phyloP scores from a whole-genome alignment of 73 alveolate species.

The Symbiodinium natans region DNA sequence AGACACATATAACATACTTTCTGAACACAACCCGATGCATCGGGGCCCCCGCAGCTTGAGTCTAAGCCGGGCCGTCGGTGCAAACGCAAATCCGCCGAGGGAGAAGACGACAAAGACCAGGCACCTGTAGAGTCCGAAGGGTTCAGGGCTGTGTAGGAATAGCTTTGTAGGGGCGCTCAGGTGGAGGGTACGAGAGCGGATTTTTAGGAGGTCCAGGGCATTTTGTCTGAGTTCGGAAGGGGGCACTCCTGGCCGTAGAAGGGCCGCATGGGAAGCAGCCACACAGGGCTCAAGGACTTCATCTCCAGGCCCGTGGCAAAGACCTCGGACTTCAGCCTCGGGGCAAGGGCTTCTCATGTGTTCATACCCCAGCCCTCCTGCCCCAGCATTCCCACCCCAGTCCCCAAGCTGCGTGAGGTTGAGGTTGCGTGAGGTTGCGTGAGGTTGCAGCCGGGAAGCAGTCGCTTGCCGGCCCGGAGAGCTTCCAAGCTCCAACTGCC shows the following conservation, averaged over 20 bases:
- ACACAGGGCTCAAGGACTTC: slow-evolving; percentile 5
- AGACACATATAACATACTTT: too few relatives aligned
- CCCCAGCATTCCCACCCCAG: background rate
- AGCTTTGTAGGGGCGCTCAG: too few relatives aligned
- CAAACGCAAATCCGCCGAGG: slow-evolving; percentile 13
- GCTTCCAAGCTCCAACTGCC: background rate
- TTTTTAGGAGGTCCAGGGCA: too few relatives aligned
- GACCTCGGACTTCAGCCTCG: slow-evolving; percentile 20
- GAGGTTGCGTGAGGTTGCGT: too few relatives aligned
- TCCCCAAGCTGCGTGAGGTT: background rate
- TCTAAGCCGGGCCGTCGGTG: slow-evolving; percentile 33
- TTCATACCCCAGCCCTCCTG: background rate
- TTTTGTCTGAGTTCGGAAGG: too few relatives aligned
- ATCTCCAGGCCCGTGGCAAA: background rate
- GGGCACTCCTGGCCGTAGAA: background rate
- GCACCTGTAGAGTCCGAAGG: slow-evolving; percentile 6
- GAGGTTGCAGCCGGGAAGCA: background rate
- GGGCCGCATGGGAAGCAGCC: slow-evolving; percentile 11
- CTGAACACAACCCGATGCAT: too few relatives aligned
- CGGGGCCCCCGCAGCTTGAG: background rate
- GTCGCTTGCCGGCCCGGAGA: background rate
- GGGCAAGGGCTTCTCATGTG: too few relatives aligned
- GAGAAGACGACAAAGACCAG: slow-evolving; percentile 41
- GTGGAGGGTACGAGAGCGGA: too few relatives aligned
- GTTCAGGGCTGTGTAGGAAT: background rate